phyloP scores from a whole-genome alignment of 352 stramenopile genomes.

The Globisporangium paroecandrum region DNA sequence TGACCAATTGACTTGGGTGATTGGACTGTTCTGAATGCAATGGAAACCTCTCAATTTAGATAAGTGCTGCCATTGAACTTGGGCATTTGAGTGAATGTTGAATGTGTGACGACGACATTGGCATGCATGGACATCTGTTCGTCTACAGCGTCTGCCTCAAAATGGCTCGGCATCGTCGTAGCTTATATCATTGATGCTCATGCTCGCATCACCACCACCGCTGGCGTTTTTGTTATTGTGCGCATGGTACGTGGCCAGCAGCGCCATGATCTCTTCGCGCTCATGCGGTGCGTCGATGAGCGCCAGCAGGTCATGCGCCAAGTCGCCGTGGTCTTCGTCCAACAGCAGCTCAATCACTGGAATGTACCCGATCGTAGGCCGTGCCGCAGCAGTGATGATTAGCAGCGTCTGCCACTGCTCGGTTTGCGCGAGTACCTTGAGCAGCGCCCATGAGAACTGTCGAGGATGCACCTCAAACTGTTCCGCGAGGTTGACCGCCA shows the following conservation, averaged over 20 bases:
- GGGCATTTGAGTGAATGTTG: background rate
- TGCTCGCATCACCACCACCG: background rate
- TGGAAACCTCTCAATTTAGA: background rate
- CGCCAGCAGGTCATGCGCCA: constrained; percentile 32
- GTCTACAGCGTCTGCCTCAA: background rate
- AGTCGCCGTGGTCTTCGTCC: constrained; percentile 36
- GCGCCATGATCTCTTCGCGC: constrained; percentile 27
- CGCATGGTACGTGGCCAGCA: constrained; percentile 25
- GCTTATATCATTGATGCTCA: background rate
- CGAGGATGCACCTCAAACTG: constrained; percentile 41
- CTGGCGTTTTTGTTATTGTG: constrained; percentile 5
- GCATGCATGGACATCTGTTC: background rate
- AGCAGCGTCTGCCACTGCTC: constrained; percentile 51
- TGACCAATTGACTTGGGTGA: background rate
- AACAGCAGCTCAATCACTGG: constrained; percentile 46
- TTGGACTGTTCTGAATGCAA: background rate
- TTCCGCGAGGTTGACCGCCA: constrained; percentile 36
- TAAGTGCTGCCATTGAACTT: background rate
- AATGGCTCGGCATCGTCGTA: background rate
- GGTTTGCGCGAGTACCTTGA: constrained; percentile 38
- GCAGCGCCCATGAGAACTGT: constrained; percentile 55
- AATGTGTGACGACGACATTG: background rate
- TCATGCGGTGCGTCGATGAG: constrained; percentile 31
- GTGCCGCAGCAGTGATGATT: constrained; percentile 28
- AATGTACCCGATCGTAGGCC: constrained; percentile 42